These are phyloP conservation scores for Ceriops tagal DNA, from an alignment of 345 rosid species.

Conservation along the genomic window DNA sequence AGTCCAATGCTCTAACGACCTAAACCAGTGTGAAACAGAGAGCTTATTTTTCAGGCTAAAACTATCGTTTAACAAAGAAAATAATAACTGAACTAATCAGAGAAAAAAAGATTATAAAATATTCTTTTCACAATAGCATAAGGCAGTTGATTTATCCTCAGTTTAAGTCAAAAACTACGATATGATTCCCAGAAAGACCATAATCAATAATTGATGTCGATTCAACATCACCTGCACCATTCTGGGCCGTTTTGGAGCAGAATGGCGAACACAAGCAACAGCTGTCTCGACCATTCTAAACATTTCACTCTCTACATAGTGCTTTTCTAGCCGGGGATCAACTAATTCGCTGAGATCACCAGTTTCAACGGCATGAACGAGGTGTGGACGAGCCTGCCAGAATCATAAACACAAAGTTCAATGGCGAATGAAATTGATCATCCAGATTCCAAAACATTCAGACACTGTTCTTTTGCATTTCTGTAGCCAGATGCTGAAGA, in stretches of 20 bases:
- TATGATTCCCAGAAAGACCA: not conserved
- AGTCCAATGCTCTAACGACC: constrained; percentile 87
- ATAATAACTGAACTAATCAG: too few relatives aligned
- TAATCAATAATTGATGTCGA: not conserved
- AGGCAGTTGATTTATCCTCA: not conserved
- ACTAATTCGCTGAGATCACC: constrained; percentile 62
- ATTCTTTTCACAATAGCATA: not conserved
- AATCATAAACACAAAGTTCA: constrained; percentile 28
- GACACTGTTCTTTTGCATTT: too few relatives aligned
- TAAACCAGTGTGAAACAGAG: constrained; percentile 11
- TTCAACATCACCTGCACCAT: constrained; percentile 66
- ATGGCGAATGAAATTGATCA: not conserved
- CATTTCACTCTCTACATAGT: constrained; percentile 68
- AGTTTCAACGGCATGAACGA: constrained; percentile 66
- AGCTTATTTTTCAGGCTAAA: not conserved
- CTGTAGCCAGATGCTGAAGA: constrained; percentile 1
- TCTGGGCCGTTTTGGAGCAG: constrained; percentile 86
- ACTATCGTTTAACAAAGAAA: not conserved
- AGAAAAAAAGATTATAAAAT: too few relatives aligned
- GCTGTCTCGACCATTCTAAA: constrained; percentile 86
- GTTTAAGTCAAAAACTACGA: not conserved
- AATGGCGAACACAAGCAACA: constrained; percentile 92
- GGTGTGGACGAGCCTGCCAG: constrained; percentile 88
- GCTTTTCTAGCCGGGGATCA: constrained; percentile 66
- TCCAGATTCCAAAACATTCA: too few relatives aligned